phyloP scores from a whole-genome alignment of 345 rosid species.

The Erodium maritimum region DNA sequence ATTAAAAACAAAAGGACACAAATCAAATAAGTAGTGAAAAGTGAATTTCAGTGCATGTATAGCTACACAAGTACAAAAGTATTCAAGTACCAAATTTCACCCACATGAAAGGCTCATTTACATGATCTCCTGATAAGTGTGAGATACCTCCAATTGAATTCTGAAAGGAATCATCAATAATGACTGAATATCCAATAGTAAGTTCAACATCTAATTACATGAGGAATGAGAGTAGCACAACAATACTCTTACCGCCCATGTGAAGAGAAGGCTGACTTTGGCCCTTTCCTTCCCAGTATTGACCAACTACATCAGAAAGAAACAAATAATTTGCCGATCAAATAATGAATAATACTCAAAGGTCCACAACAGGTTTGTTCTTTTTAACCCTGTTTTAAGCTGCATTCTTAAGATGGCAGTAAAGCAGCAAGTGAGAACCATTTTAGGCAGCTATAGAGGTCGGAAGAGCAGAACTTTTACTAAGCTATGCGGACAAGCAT shows the following conservation, averaged over 20 bases:
- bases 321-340: neutral
- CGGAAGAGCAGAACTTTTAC: no score
- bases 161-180: slow-evolving; percentile 32
- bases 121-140: slow-evolving; percentile 86
- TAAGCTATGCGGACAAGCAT: no score
- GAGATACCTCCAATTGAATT: slow-evolving; percentile 88
- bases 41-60: slow-evolving; percentile 5
- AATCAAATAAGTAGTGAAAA: slow-evolving; percentile 10
- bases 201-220: slow-evolving; percentile 1
- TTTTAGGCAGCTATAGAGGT: neutral
- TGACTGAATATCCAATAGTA: slow-evolving; percentile 17
- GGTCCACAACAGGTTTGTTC: no score
- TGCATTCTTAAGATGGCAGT: neutral
- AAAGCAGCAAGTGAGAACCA: neutral
- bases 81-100: slow-evolving; percentile 18
- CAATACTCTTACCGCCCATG: slow-evolving; percentile 80
- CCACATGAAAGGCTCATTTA: slow-evolving; percentile 89
- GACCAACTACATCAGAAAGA: slow-evolving; percentile 49
- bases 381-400: neutral
- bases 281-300: slow-evolving; percentile 97
- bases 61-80: neutral
- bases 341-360: neutral
- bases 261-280: slow-evolving; percentile 82
- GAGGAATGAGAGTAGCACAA: slow-evolving; percentile 1
- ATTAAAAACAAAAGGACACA: slow-evolving; percentile 9